A percentile compares a stretch with the other conserved stretches of the same genome.
Evolutionary conservation across 2,329 filamentous ascomycete species (phyloP).

Genomic region (Verticillium nubilum): DNA sequence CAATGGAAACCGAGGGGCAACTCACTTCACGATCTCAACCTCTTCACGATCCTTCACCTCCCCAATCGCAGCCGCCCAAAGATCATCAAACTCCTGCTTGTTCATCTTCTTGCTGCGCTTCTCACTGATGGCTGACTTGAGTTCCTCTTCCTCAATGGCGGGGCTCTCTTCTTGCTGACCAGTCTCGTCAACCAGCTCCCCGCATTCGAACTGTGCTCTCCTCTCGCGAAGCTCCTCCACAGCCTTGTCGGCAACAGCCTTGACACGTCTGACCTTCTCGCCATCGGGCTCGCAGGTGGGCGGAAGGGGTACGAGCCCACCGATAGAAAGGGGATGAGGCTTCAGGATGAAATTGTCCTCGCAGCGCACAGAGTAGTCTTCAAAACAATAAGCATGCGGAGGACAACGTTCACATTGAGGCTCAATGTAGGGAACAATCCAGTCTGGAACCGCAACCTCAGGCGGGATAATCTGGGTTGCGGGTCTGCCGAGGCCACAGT

Average conservation of each 20-base stretch:
- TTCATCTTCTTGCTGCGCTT: constrained; percentile 79
- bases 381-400: constrained; percentile 81
- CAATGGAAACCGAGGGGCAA: constrained; percentile 19
- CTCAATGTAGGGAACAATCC: constrained; percentile 61
- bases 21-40: constrained; percentile 54
- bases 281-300: constrained; percentile 94
- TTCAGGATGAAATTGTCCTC: constrained; percentile 83
- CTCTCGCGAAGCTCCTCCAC: constrained; percentile 82
- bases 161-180: constrained; percentile 56
- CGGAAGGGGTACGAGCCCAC: constrained; percentile 75
- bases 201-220: constrained; percentile 86
- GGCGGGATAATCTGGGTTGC: constrained; percentile 44
- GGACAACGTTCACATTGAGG: constrained; percentile 90
- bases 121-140: constrained; percentile 71
- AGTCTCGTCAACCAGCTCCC: constrained; percentile 59
- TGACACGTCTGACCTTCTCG: constrained; percentile 81
- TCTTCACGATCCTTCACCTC: constrained; percentile 63
- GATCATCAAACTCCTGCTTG: constrained; percentile 84
- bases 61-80: constrained; percentile 70
- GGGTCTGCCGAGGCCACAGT: constrained; percentile 77
- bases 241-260: constrained; percentile 80
- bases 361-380: constrained; percentile 70
- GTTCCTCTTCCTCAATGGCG: constrained; percentile 58
- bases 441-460: constrained; percentile 60
- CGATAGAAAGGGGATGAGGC: constrained; percentile 75